Evolutionary conservation across 306 rosid genomes (phyloP), one percentile per base, ranked within the genome.

Genomic region (Senna tora): DNA sequence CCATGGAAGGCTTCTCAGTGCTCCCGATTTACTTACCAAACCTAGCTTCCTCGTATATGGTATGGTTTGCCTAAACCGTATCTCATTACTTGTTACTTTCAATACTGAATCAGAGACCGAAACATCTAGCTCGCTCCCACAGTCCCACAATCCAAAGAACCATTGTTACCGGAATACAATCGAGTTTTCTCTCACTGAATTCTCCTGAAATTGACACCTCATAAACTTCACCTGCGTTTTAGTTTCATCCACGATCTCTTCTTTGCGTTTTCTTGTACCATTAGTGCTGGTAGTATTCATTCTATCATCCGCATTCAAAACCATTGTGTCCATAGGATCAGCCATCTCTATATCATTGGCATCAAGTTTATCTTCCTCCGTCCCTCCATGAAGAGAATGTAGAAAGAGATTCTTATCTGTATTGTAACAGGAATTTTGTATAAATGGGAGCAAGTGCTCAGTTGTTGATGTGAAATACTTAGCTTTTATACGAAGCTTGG

Each of bases 241-340:
- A 34, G 56, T 56, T 47, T 73, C 85, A 76, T 90, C 86, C 42
- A 62, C 79, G 52, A 60, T 62, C 65, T 84, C 80, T 67, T 83
- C 93, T 79, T 90, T 88, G 75, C 96, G 92, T 75, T 90, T 90
- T 79, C 87, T 84, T 49, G 85, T 69, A 33, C 84, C 86, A 25
- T 77, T 78, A 58, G 59, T 19, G 50, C 76, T 42, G 13, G 55
- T 21, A 59, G 77, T 54, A 66, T 20, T 75, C 67, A 58, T 49
- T 75, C 8, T 77, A 45, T 57, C 85, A 46, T 71, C 70, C 14
- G 69, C 77, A 42, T 75, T 65, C 64, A 77, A 60, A 73, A 61
- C 57, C 50, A 14, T 34, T 15, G 72, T 54, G 25, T 83, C 89
- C 75, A 69, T 54, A 20, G 79, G 72, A 86, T 90, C 96, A 81